phyloP scores from a whole-genome alignment of 2,329 filamentous ascomycete genomes.

The Graphiopsis chlorocephala region DNA sequence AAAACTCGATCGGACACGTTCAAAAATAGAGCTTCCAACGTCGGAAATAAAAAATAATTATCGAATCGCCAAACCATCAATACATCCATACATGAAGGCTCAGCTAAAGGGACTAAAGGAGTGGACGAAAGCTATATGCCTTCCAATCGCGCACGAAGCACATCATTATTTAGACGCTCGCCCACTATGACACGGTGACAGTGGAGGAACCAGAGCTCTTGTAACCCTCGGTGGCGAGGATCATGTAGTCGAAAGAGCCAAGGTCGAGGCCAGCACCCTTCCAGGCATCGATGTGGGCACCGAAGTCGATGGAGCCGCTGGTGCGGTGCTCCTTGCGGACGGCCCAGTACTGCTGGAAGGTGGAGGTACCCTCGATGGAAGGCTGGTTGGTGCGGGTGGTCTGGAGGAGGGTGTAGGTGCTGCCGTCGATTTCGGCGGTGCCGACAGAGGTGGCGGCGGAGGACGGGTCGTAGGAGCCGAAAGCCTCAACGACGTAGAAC shows the following conservation, averaged over 20 bases:
- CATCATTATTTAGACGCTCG: neutral
- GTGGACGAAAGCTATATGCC: constrained; percentile 11
- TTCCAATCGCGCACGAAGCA: neutral
- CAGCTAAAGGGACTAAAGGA: constrained; percentile 5
- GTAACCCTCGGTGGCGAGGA: constrained; percentile 46
- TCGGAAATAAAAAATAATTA: neutral
- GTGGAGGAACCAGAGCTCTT: constrained; percentile 39
- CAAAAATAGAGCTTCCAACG: neutral
- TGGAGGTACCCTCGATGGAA: constrained; percentile 41
- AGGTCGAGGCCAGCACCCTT: constrained; percentile 26
- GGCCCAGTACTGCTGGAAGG: constrained; percentile 46
- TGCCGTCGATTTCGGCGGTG: constrained; percentile 51
- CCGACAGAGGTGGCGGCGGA: constrained; percentile 53
- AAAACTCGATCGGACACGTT: neutral
- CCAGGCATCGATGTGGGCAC: constrained; percentile 31
- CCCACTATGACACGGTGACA: constrained; percentile 34
- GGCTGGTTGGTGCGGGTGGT: constrained; percentile 43
- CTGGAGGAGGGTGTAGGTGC: constrained; percentile 52
- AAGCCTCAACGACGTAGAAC: constrained; percentile 57
- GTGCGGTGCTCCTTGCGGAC: constrained; percentile 37
- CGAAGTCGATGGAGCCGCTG: constrained; percentile 27
- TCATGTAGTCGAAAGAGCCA: constrained; percentile 40
- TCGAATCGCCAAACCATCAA: constrained; percentile 4
- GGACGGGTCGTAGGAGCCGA: constrained; percentile 46
- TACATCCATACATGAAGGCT: constrained; percentile 7